phyloP scores from a whole-genome alignment of 331 rosid species.

The Telfairia occidentalis region DNA sequence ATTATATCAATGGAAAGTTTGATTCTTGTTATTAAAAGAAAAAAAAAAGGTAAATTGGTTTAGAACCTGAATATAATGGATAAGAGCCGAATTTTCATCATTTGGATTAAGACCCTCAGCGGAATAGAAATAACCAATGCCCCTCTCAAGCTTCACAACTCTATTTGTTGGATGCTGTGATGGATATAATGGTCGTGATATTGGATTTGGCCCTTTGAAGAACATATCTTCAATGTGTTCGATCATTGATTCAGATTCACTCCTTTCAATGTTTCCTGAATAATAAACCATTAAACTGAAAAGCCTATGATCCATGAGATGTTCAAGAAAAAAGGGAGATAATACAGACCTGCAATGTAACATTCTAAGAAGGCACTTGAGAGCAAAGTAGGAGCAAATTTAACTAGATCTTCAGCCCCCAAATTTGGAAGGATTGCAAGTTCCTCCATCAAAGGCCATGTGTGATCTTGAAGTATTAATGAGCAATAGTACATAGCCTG shows the following conservation, averaged over 20 bases:
- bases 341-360: slow-evolving; percentile 53
- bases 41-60: not conserved
- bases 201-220: slow-evolving; percentile 43
- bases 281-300: not conserved
- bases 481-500: slow-evolving; percentile 79
- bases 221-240: slow-evolving; percentile 51
- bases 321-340: not conserved
- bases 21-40: too few relatives aligned
- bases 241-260: slow-evolving; percentile 63
- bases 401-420: slow-evolving; percentile 67
- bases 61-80: slow-evolving; percentile 71
- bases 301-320: slow-evolving; percentile 1
- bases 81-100: slow-evolving; percentile 78
- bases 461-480: slow-evolving; percentile 57
- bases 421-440: slow-evolving; percentile 61
- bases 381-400: slow-evolving; percentile 69
- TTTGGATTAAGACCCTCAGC: slow-evolving; percentile 72
- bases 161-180: slow-evolving; percentile 73
- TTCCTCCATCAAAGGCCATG: slow-evolving; percentile 70
- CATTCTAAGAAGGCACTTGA: slow-evolving; percentile 75
- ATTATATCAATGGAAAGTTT: too few relatives aligned
- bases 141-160: slow-evolving; percentile 66
- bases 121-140: slow-evolving; percentile 54
- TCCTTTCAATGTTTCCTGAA: slow-evolving; percentile 70
- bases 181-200: slow-evolving; percentile 59